Base-by-base conservation (phyloP, 2,329 filamentous ascomycete species). In the Cercospora nicotianae region DNA sequence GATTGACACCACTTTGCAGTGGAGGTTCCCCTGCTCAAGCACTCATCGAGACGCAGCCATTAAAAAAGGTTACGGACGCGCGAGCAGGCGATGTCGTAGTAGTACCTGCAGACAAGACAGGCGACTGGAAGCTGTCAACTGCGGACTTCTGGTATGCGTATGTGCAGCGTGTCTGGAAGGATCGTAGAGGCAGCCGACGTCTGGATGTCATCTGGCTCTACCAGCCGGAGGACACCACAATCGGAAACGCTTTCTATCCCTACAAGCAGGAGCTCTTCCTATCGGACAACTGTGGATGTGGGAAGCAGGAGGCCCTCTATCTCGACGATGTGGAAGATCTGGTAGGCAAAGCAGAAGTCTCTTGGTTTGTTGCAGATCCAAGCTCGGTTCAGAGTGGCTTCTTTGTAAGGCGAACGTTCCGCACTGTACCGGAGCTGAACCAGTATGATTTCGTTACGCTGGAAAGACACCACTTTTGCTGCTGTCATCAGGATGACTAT, bases 131-230 rank as follows among this genome's bases (percentile, higher is more conserved):
- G 0, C 63, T 68, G 4, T 81, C 84, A 18, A 74, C 79, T 0
- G 80, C 81, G n/a, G 80, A 86, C 10, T 20, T 60, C 1, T 94
- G 91, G 90, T 90, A 90, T 74, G 90, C 87, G 0, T 87, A 90
- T 30, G 88, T 95, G 0, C 90, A 92, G 66, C 79, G 78, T 1
- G 79, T 90, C 0, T 80, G 84, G 8, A 9, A 5, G 3, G 63
- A 76, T 0, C 74, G 75, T 2, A 71, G 76, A 3, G 72, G 75
- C 10, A 81, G 83, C 0, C 70, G 53, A 69, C 16, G 78, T 77
- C 87, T 93, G 10, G 84, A 89, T 64, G 86, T 93, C 0, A 83
- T 91, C 1, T 95, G 91, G 91, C 81, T 95, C 0, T 94, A 94
- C 72, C 83, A 86, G 2, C 86, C 91, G 0, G 81, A 83, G 0